Conservation (phyloP, 495 filamentous ascomycete genomes). For the Penicillium egyptiacum region DNA sequence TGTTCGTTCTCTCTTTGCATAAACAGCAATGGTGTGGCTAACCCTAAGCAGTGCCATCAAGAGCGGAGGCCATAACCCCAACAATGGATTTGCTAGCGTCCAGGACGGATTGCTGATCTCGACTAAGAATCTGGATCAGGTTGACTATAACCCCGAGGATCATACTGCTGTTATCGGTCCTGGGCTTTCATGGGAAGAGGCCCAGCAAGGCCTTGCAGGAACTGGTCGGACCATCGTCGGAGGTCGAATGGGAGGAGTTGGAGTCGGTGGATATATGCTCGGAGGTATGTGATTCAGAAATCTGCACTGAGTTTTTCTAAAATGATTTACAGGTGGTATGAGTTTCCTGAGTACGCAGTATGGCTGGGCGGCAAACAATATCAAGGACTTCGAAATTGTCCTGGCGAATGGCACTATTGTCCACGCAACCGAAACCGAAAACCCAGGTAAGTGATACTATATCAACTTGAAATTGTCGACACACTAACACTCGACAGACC, state of each 20-base stretch:
- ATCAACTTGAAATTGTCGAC: background rate
- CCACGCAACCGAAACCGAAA: conserved; percentile 41
- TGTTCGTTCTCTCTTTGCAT: conserved; percentile 12
- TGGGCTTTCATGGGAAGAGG: conserved; percentile 43
- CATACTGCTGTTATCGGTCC: conserved; percentile 42
- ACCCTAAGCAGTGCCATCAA: conserved; percentile 30
- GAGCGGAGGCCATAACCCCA: conserved; percentile 48
- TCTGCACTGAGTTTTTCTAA: background rate
- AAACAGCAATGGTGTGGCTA: background rate
- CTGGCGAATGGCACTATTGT: conserved; percentile 55
- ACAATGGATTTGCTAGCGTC: conserved; percentile 46
- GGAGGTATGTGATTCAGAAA: conserved; percentile 33
- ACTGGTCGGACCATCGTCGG: conserved; percentile 39
- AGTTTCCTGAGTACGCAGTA: conserved; percentile 56
- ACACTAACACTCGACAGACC: conserved; percentile 37
- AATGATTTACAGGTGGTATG: conserved; percentile 36
- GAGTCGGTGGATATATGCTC: conserved; percentile 44
- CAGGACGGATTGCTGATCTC: conserved; percentile 42
- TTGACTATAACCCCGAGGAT: conserved; percentile 35
- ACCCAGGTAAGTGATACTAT: conserved; percentile 35
- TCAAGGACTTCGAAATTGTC: conserved; percentile 56
- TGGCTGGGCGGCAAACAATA: conserved; percentile 57
- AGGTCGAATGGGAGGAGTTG: conserved; percentile 40
- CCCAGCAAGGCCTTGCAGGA: conserved; percentile 36
- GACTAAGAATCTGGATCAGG: conserved; percentile 39